Conservation (phyloP, 257 asterid species). For the Perilla frutescens region DNA sequence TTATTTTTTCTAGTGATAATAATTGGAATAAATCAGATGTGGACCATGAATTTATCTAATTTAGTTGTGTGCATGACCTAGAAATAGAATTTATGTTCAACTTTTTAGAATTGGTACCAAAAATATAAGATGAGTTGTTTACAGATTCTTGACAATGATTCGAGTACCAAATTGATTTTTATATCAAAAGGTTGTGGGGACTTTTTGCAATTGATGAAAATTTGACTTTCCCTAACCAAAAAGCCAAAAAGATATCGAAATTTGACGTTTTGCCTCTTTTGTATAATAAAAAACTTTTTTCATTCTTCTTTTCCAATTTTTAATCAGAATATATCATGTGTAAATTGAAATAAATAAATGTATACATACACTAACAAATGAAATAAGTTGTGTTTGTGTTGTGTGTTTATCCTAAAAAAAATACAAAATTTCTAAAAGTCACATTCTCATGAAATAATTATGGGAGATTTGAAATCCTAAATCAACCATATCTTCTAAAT, state of each 20-base stretch:
- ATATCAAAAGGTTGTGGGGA: constrained; percentile 35
- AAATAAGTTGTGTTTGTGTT: not conserved
- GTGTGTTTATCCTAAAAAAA: too few relatives aligned
- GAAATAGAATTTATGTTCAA: constrained; percentile 17
- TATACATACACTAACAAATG: not conserved
- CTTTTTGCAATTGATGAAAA: constrained; percentile 27
- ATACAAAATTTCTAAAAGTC: too few relatives aligned
- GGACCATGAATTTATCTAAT: constrained; percentile 7
- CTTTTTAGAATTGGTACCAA: not conserved
- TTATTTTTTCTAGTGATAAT: not conserved
- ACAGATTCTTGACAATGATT: constrained; percentile 41
- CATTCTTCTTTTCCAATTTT: not conserved
- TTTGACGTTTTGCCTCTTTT: constrained; percentile 37
- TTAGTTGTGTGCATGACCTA: constrained; percentile 26
- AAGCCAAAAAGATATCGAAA: constrained; percentile 1
- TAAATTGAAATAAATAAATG: not conserved
- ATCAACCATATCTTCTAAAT: too few relatives aligned
- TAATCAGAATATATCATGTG: not conserved
- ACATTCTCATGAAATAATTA: too few relatives aligned
- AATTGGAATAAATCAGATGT: not conserved
- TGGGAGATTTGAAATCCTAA: too few relatives aligned
- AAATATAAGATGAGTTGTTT: constrained; percentile 24
- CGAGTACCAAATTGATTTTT: constrained; percentile 5
- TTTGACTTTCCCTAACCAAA: constrained; percentile 28
- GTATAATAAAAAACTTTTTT: not conserved